phyloP scores from a whole-genome alignment of 129 eudicot genomes.

The Chrysanthemum seticuspe region DNA sequence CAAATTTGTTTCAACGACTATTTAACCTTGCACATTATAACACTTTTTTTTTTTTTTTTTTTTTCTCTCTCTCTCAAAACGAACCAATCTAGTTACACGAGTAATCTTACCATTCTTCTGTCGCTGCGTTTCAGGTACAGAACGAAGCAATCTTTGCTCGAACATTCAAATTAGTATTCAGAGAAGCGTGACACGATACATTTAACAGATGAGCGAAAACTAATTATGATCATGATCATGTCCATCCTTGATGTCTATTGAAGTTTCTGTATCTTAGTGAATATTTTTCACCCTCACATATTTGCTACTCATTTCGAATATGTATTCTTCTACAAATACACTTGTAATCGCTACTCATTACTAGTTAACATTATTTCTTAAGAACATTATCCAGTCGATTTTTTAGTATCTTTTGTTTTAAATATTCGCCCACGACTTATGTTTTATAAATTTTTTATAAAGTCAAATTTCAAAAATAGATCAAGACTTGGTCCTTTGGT shows the following conservation, averaged over 20 bases:
- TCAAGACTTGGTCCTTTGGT: neutral
- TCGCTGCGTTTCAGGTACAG: neutral
- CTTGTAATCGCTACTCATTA: neutral
- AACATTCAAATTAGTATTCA: neutral
- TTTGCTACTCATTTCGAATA: neutral
- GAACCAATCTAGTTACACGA: too few species aligned
- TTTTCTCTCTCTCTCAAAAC: too few species aligned
- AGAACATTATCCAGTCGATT: neutral
- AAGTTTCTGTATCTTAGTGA: constrained; percentile 12
- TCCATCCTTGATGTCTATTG: neutral
- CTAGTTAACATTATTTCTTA: neutral
- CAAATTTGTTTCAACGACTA: too few species aligned
- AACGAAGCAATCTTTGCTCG: neutral
- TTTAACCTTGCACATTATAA: too few species aligned
- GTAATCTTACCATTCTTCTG: neutral
- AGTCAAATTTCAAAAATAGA: neutral
- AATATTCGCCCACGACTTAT: constrained; percentile 20
- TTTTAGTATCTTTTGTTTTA: neutral
- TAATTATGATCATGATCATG: constrained; percentile 7
- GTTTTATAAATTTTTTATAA: too few species aligned
- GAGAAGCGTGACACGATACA: neutral
- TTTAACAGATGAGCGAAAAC: neutral
- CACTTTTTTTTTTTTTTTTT: too few species aligned
- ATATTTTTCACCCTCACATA: neutral
- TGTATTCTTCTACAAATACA: neutral